These are phyloP conservation scores for Diaporthe caulivora DNA, from an alignment of 2,329 filamentous ascomycete genomes.

Conservation along the genomic window DNA sequence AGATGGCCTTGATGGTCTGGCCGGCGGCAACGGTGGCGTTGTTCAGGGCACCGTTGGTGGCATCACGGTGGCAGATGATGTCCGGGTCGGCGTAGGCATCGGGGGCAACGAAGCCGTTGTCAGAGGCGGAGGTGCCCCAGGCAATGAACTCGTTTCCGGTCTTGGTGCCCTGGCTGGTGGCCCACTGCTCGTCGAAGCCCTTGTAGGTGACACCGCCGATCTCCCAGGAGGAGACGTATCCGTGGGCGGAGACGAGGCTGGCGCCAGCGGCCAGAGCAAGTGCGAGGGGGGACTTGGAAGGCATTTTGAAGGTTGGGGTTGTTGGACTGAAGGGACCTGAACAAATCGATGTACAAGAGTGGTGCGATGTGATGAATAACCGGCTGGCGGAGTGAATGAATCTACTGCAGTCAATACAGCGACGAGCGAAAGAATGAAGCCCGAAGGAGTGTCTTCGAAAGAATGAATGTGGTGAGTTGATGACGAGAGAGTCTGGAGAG, in stretches of 20 bases:
- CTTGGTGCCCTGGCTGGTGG: constrained; percentile 29
- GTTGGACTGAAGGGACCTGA: constrained; percentile 31
- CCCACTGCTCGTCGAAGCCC: constrained; percentile 42
- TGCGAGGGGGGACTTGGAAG: constrained; percentile 32
- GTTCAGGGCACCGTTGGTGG: constrained; percentile 48
- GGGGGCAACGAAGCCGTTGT: constrained; percentile 57
- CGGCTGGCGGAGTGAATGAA: constrained; percentile 38
- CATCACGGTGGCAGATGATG: constrained; percentile 54
- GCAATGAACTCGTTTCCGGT: constrained; percentile 39
- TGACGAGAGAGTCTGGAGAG: constrained; percentile 31
- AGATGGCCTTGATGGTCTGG: constrained; percentile 52
- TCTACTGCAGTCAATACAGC: constrained; percentile 40
- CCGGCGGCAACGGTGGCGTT: constrained; percentile 52
- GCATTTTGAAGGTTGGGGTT: constrained; percentile 32
- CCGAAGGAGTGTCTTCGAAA: constrained; percentile 33
- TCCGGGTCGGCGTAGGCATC: constrained; percentile 50
- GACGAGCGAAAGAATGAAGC: constrained; percentile 38
- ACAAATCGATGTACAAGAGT: constrained; percentile 32
- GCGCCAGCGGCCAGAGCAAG: constrained; percentile 41
- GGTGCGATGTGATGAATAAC: constrained; percentile 27
- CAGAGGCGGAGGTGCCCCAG: constrained; percentile 41
- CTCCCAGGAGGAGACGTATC: constrained; percentile 48
- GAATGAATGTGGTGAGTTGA: constrained; percentile 39
- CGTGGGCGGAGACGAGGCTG: constrained; percentile 45
- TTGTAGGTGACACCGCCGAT: constrained; percentile 47